Base-by-base conservation (phyloP, 805 yeast species). In the Pichia insulana region DNA sequence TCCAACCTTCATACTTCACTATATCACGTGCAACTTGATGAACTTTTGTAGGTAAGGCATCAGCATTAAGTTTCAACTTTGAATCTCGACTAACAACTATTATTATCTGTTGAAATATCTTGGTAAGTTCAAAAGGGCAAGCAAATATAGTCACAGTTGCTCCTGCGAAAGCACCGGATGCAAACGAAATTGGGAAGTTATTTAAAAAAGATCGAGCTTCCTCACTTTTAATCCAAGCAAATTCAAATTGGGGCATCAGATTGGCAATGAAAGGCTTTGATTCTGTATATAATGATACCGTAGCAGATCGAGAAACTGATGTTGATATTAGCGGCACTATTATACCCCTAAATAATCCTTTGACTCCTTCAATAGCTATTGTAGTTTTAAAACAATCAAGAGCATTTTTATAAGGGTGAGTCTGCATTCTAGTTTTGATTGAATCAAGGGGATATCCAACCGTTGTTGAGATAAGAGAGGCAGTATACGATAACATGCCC, bases 391-490 rank as follows among this genome's bases (percentile, higher is more conserved):
- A 63, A 55, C 94, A 84, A 42, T 75, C 76, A 40, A 68, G 57
- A 22, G 80, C 70, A 39, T 74, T 70, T 13, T 64, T 63, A 62
- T 76, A 85, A 41, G 72, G 68, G 54, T 83, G 81, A 0, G 94
- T 82, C 58, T 86, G 96, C 78, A 83, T 79, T 46, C 95, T 67
- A 0, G 95, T 87, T 59, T 86, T 86, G 45, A 87, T 68, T n/a
- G 92, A 81, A 57, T 86, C 96, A 39, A 86, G 61, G 0, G 96
- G 96, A 54, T 79, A 86, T 16, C 92, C 94, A n/a, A 78, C 70
- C 3, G 76, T 65, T 1, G 88, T 80, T 16, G 88, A 71, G 11
- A 72, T 59, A 34, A 81, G 59, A 0, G 88, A 79, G 2, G 89
- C 66, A 0, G 76, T 60, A 50, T 78, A 82, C 0, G 92, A 84